Base-by-base conservation (phyloP, 2,329 filamentous ascomycete genomes). In the Paraconiothyrium brasiliense region DNA sequence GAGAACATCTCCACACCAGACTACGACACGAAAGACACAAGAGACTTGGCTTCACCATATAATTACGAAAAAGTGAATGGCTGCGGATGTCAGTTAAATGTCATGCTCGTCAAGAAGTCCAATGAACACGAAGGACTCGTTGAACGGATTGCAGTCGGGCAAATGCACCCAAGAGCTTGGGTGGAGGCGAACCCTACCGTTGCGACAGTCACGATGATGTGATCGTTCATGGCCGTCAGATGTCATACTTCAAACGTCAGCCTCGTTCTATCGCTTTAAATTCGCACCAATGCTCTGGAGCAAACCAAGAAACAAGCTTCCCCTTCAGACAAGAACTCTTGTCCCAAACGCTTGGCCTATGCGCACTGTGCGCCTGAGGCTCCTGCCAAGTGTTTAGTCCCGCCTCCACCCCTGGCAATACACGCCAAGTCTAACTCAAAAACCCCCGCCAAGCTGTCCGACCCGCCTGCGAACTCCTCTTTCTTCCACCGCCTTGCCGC, bases 261-360 rank as follows among this genome's bases (percentile, higher is more conserved):
- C 48, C 35, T 54, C 20, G n/a, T 46, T 14, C 57, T 51, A 30
- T 52, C 20, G n/a, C 22, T 7, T 48, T 51, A 30, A 35, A 59
- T 11, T 22, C n/a, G 20, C 20, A 22, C n/a, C 34, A 51, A 32
- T 35, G n/a, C 46, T 49, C 20, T 27, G 41, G 34, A 34, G 44
- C 44, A 51, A 5, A 46, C 8, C 7, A 32, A 32, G 20, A 57
- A 54, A 57, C 41, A 59, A 57, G 57, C 60, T 44, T 54, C 43
- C 32, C 22, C 46, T 47, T 54, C 47, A 59, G 44, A 59, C 60
- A 24, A 56, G 47, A 24, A 55, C 30, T 62, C 47, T 34, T 52
- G 39, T 49, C 47, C 39, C 24, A 59, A 62, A 62, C 47, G 57
- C 57, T 57, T 59, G 60, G 52, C 60, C 37, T 58, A 49, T 56